Evolutionary conservation across 1,139 yeast genomes (phyloP).

Genomic region (Zygotorulaspora mrakii): DNA sequence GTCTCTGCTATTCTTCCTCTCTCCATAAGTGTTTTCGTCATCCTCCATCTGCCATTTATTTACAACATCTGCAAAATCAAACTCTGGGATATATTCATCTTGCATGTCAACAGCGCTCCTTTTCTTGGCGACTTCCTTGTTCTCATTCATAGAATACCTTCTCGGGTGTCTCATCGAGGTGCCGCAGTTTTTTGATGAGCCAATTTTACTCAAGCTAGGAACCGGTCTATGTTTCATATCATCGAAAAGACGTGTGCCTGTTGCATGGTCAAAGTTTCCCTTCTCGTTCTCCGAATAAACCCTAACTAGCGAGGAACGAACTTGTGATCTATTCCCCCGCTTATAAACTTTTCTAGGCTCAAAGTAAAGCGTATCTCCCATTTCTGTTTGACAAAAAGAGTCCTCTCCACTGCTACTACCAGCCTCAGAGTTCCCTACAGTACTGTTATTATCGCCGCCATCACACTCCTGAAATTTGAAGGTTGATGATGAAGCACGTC

Average conservation of each 20-base stretch:
- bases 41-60: slow-evolving; percentile 29
- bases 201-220: slow-evolving; percentile 10
- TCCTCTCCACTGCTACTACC: slow-evolving; percentile 2
- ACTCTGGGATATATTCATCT: slow-evolving; percentile 70
- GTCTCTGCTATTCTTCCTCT: background rate
- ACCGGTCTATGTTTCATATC: slow-evolving; percentile 46
- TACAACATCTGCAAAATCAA: slow-evolving; percentile 44
- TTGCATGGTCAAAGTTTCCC: slow-evolving; percentile 48
- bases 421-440: slow-evolving; percentile 1
- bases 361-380: slow-evolving; percentile 21
- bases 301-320: slow-evolving; percentile 38
- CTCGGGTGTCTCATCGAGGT: slow-evolving; percentile 7
- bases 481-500: slow-evolving; percentile 1
- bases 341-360: slow-evolving; percentile 22
- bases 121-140: slow-evolving; percentile 9
- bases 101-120: slow-evolving; percentile 45
- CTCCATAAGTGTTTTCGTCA: slow-evolving; percentile 3
- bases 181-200: slow-evolving; percentile 6
- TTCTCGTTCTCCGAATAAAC: slow-evolving; percentile 57
- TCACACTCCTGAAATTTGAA: slow-evolving; percentile 7
- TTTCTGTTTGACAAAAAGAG: slow-evolving; percentile 1
- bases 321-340: slow-evolving; percentile 19
- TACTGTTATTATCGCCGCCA: slow-evolving; percentile 3
- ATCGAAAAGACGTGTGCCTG: slow-evolving; percentile 48
- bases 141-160: slow-evolving; percentile 9